Evolutionary conservation across 1,284 basidiomycete species (phyloP).

Genomic region (Ganoderma multipileum): DNA sequence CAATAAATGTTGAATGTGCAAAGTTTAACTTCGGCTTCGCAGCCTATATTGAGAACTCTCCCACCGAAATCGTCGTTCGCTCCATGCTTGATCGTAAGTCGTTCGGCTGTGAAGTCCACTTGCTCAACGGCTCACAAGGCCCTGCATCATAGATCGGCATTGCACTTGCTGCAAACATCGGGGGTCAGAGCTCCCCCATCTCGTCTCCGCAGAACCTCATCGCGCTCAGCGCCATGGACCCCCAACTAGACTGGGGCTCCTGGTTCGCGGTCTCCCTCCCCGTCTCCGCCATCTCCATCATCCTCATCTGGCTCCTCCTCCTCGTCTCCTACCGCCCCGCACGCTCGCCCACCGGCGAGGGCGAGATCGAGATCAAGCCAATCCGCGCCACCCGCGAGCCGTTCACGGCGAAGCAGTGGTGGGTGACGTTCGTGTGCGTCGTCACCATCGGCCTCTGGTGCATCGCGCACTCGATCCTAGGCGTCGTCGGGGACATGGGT

Average conservation of each 20-base stretch:
- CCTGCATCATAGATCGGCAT: conserved; percentile 78
- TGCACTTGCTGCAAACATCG: conserved; percentile 96
- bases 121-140: too few species aligned
- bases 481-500: conserved; percentile 93
- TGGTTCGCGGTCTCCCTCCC: conserved; percentile 97
- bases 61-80: conserved; percentile 90
- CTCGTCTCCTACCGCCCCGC: conserved; percentile 83
- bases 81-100: conserved; percentile 87
- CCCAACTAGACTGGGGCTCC: conserved; percentile 85
- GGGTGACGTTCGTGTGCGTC: conserved; percentile 87
- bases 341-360: conserved; percentile 75
- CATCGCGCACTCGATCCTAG: conserved; percentile 83
- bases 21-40: neutral
- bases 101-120: too few species aligned
- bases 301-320: conserved; percentile 93
- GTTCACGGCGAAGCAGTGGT: conserved; percentile 90
- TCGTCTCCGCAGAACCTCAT: conserved; percentile 99
- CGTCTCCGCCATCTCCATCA: conserved; percentile 84
- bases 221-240: conserved; percentile 89
- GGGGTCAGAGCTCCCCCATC: conserved; percentile 94
- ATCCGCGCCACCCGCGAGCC: conserved; percentile 83
- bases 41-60: conserved; percentile 94
- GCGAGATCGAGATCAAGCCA: conserved; percentile 81
- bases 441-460: conserved; percentile 94
- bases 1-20: neutral